Evolutionary conservation across 2,329 filamentous ascomycete genomes (phyloP).

Genomic region (Pochonia chlamydosporia): DNA sequence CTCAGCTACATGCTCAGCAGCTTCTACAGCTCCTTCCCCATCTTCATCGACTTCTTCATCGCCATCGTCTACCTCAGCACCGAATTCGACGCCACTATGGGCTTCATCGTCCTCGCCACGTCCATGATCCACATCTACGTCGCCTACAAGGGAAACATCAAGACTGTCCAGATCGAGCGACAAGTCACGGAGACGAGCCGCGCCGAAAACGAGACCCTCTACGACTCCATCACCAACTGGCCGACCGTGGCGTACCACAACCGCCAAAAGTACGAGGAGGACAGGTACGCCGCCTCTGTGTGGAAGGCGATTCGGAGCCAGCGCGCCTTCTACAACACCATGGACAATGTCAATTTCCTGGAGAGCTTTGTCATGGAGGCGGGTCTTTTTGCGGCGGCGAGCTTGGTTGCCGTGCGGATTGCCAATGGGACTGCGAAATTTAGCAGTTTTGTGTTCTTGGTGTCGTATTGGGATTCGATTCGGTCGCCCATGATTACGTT

Average conservation of each 20-base stretch:
- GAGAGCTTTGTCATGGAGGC: conserved; percentile 12
- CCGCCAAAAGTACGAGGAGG: conserved; percentile 16
- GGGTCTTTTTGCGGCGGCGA: conserved; percentile 11
- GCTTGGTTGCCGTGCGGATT: conserved; percentile 6
- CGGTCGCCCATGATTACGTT: conserved; percentile 33
- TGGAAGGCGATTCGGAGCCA: conserved; percentile 8
- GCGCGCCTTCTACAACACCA: conserved; percentile 8
- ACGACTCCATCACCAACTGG: conserved; percentile 33
- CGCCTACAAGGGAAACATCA: conserved; percentile 11
- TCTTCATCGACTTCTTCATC: conserved; percentile 25
- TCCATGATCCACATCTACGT: conserved; percentile 12
- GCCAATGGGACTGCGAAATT: conserved; percentile 28
- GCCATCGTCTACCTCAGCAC: conserved; percentile 55
- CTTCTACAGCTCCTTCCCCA: conserved; percentile 22
- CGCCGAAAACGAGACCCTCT: conserved; percentile 13
- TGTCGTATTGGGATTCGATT: conserved; percentile 54
- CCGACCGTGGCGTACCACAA: conserved; percentile 42
- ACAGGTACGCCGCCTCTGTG: conserved; percentile 14
- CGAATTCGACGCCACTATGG: conserved; percentile 36
- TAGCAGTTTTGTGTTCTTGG: conserved; percentile 51
- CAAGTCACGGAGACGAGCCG: conserved; percentile 10
- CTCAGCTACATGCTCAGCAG: conserved; percentile 53
- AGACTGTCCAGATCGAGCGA: conserved; percentile 10
- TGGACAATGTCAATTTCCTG: conserved; percentile 6
- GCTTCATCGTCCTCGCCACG: conserved; percentile 15